A percentile compares a stretch with the other conserved stretches of the same genome.
Conservation (phyloP, 1,139 yeast genomes). For the Lizanozyma gosingica region DNA sequence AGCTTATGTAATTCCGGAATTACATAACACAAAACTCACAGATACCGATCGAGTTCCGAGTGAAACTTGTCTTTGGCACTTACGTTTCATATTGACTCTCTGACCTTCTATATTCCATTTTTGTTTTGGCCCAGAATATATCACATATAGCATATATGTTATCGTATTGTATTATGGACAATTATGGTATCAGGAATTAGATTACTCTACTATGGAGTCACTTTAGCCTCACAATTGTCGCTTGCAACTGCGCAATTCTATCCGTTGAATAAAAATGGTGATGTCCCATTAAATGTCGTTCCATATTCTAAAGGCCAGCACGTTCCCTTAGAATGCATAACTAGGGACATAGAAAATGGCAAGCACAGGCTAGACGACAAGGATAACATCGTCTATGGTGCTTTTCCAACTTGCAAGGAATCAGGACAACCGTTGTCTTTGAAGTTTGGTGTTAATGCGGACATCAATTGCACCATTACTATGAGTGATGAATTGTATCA, state of each 20-base stretch:
- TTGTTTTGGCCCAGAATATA: no score
- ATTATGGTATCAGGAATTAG: no score
- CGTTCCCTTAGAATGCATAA: constrained; percentile 51
- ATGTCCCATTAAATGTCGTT: constrained; percentile 16
- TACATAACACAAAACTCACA: no score
- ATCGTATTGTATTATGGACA: no score
- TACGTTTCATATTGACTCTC: no score
- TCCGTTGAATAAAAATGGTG: constrained; percentile 16
- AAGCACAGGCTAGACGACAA: constrained; percentile 62
- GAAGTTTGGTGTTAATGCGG: constrained; percentile 44
- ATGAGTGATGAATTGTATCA: constrained; percentile 65
- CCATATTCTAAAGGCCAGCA: constrained; percentile 37
- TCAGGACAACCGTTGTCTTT: constrained; percentile 50
- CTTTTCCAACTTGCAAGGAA: constrained; percentile 59
- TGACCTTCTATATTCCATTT: no score
- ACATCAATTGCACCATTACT: constrained; percentile 51
- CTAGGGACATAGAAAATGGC: constrained; percentile 64
- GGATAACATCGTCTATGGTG: constrained; percentile 46
- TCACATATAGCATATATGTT: no score
- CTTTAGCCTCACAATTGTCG: background rate
- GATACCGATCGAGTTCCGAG: no score
- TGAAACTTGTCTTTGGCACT: no score
- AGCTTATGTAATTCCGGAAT: no score
- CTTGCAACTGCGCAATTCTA: constrained; percentile 12
- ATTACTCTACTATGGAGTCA: no score